phyloP scores from a whole-genome alignment of 768 basidiomycete genomes.

The Trametes punicea region DNA sequence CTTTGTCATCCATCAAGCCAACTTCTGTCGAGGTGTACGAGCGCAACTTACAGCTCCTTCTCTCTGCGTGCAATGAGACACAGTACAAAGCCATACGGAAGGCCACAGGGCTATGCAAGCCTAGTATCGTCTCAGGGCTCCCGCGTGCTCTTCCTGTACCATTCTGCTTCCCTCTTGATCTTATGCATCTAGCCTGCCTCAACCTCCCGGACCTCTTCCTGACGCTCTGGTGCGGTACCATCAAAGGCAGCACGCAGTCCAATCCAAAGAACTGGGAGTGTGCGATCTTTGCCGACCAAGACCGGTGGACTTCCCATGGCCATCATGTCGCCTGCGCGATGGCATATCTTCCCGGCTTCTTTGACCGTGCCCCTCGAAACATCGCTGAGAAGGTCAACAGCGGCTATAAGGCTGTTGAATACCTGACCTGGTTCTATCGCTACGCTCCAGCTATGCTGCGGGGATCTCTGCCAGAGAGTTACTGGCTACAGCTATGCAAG shows the following conservation, averaged over 20 bases:
- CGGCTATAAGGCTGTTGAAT: slow-evolving; percentile 31
- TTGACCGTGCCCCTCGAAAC: slow-evolving; percentile 40
- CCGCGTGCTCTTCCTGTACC: neutral
- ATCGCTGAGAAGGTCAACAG: slow-evolving; percentile 37
- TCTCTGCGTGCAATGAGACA: slow-evolving; percentile 41
- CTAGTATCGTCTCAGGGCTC: slow-evolving; percentile 34
- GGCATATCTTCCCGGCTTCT: slow-evolving; percentile 37
- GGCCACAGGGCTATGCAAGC: slow-evolving; percentile 36
- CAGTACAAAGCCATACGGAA: slow-evolving; percentile 24
- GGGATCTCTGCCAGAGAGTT: slow-evolving; percentile 20
- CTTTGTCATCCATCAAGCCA: neutral
- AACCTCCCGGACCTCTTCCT: slow-evolving; percentile 38
- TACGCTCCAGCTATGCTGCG: slow-evolving; percentile 28
- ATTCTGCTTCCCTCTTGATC: slow-evolving; percentile 32
- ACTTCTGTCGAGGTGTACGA: neutral
- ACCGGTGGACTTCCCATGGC: neutral
- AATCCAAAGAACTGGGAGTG: slow-evolving; percentile 30
- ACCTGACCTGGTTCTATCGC: slow-evolving; percentile 20
- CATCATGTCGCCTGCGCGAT: slow-evolving; percentile 29
- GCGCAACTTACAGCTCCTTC: slow-evolving; percentile 24
- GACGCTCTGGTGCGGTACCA: slow-evolving; percentile 32
- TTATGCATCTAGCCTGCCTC: slow-evolving; percentile 38
- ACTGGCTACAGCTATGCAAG: slow-evolving; percentile 29
- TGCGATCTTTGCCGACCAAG: slow-evolving; percentile 20
- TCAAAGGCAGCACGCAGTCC: slow-evolving; percentile 22